Evolutionary conservation across 2,329 filamentous ascomycete species (phyloP).

Genomic region (Sporothrix euskadiensis): DNA sequence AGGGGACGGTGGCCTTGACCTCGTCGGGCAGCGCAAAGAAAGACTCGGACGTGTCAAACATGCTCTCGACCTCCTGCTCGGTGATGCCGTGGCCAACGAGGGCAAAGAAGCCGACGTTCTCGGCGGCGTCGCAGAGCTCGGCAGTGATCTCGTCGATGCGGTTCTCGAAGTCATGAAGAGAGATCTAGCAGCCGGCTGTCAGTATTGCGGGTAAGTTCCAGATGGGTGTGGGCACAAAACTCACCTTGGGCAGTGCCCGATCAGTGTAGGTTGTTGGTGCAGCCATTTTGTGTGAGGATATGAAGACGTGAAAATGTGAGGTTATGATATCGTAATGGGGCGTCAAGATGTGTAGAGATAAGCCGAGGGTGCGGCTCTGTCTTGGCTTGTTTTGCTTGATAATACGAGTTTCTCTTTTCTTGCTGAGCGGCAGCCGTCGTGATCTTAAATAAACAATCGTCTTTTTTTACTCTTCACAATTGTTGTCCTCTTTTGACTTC

Average conservation of each 20-base stretch:
- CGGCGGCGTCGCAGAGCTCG: constrained; percentile 54
- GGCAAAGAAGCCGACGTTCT: constrained; percentile 61
- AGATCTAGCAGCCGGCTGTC: constrained; percentile 44
- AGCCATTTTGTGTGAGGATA: constrained; percentile 27
- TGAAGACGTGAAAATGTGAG: not conserved
- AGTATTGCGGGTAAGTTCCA: not conserved
- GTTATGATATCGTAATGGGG: not conserved
- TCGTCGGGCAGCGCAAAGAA: constrained; percentile 57
- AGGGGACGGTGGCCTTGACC: constrained; percentile 56
- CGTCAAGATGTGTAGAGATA: not conserved
- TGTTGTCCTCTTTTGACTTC: not conserved
- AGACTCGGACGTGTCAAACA: constrained; percentile 41
- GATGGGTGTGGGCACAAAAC: not conserved
- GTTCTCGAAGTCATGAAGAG: constrained; percentile 53
- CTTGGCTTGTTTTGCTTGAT: not conserved
- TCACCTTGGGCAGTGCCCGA: constrained; percentile 31
- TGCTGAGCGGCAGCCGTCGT: not conserved
- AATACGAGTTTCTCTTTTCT: not conserved
- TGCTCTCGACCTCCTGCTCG: constrained; percentile 47
- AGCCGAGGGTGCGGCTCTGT: not conserved
- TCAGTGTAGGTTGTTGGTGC: constrained; percentile 30
- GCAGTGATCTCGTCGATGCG: constrained; percentile 56
- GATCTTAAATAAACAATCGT: not conserved
- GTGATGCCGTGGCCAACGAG: constrained; percentile 51
- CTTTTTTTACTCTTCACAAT: not conserved